A percentile compares a stretch with the other conserved stretches of the same genome.
phyloP scores from a whole-genome alignment of 495 filamentous ascomycete species.

The Elasticomyces elasticus region DNA sequence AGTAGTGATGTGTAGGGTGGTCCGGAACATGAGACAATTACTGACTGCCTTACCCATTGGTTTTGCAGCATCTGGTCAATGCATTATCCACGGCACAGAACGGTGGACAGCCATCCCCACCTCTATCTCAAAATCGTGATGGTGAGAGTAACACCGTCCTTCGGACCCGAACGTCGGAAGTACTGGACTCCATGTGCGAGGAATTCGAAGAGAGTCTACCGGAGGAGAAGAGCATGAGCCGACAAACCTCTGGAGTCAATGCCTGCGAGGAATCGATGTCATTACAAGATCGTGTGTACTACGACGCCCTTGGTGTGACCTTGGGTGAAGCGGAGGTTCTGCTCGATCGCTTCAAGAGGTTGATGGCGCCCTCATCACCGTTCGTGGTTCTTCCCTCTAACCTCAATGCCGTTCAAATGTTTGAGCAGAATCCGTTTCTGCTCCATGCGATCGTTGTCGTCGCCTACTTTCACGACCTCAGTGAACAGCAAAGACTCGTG shows the following conservation, averaged over 20 bases:
- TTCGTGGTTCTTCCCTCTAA: constrained; percentile 37
- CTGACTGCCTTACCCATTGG: too few relatives aligned
- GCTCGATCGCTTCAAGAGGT: constrained; percentile 34
- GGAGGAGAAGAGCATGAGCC: background rate
- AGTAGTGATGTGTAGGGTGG: too few relatives aligned
- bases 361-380: constrained; percentile 37
- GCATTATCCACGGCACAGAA: constrained; percentile 30
- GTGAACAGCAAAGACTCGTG: constrained; percentile 32
- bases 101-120: constrained; percentile 20
- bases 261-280: background rate
- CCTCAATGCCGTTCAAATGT: constrained; percentile 40
- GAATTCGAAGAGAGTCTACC: background rate
- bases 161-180: background rate
- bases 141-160: background rate
- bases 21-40: too few relatives aligned
- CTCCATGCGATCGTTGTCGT: constrained; percentile 48
- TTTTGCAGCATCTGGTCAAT: constrained; percentile 39
- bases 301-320: constrained; percentile 18
- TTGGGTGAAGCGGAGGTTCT: constrained; percentile 34
- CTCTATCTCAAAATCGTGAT: constrained; percentile 6
- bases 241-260: background rate
- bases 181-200: background rate
- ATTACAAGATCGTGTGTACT: background rate
- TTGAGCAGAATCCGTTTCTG: constrained; percentile 40
- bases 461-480: constrained; percentile 22